These are phyloP conservation scores for Stagonosporopsis chrysanthemi DNA, from an alignment of 2,329 filamentous ascomycete species.

Conservation along the genomic window DNA sequence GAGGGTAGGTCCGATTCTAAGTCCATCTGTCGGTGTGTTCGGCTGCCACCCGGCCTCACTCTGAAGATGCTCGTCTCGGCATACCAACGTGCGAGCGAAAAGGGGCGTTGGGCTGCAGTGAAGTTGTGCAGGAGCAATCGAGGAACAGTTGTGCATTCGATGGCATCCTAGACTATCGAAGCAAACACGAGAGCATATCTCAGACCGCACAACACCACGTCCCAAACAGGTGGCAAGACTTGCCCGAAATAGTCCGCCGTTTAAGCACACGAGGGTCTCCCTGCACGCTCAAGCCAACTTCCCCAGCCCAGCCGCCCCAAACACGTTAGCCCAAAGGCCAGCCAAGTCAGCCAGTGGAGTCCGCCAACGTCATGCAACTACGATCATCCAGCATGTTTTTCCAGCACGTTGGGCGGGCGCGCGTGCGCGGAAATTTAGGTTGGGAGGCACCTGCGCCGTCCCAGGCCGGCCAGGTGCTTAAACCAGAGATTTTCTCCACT, in stretches of 20 bases:
- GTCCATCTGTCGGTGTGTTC: not conserved
- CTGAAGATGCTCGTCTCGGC: conserved; percentile 1
- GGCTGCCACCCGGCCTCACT: conserved; percentile 12
- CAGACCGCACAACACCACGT: not conserved
- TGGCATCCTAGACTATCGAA: not conserved
- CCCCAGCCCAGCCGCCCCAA: conserved; percentile 3
- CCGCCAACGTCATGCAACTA: conserved; percentile 13
- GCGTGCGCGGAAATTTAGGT: conserved; percentile 16
- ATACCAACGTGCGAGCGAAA: not conserved
- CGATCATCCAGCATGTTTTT: conserved; percentile 14
- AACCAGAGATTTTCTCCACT: conserved; percentile 16
- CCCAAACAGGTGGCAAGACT: not conserved
- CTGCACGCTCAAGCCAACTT: not conserved
- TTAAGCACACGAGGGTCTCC: conserved; percentile 4
- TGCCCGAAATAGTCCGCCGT: conserved; percentile 8
- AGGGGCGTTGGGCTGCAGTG: conserved; percentile 1
- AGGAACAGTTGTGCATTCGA: not conserved
- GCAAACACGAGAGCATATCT: not conserved
- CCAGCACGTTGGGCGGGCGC: conserved; percentile 16
- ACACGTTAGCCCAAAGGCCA: not conserved
- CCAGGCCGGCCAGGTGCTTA: conserved; percentile 4
- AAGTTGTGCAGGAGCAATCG: not conserved
- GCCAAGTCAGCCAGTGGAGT: conserved; percentile 5
- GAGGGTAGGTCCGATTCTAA: conserved; percentile 10
- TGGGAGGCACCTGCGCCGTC: conserved; percentile 1